Evolutionary conservation across 2,329 filamentous ascomycete species (phyloP), one percentile per base, ranked within the genome.

Genomic region (Fusarium lateritium): DNA sequence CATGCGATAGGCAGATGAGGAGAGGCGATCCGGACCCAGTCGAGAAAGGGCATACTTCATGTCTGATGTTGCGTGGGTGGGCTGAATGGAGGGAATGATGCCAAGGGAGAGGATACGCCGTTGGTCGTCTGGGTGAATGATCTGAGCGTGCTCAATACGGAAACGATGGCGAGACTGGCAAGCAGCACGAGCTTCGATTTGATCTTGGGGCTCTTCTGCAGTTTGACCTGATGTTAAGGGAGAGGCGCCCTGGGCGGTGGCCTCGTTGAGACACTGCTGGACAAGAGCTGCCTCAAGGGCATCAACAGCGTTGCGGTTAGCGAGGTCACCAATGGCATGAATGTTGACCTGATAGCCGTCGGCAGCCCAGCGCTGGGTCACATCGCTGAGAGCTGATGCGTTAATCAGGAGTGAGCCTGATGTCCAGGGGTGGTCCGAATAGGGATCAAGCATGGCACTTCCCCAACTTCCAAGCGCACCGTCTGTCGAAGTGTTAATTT

Each of bases 401-500:
- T 91, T 90, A 55, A 92, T 86, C 33, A 92, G 84, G 50, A 92
- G 86, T 0, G 89, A 91, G 14, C 91, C 91, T 0, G 83, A 86
- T 1, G 85, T 88, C 60, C 84, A 84, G 3, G 85, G 84, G 19
- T 88, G 87, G 75, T 93, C 91, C 26, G 82, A 82, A 77, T 92
- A 93, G 1, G 90, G 90, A 11, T 91, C 88, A n/a, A 92, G 82
- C 82, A 93, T 84, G 44, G 91, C 90, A 58, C 88, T 90, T 28
- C 91, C 91, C 89, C 90, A 92, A 75, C 87, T 90, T 7, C 91
- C 90, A 2, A 92, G 81, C 4, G 90, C 90, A 22, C 90, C 91
- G 72, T 93, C 89, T 89, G 26, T 8, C 8, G 5, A 6, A 36
- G 8, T 5, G 44, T 68, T 19, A 71, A 53, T 3, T 26, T n/a